These are phyloP conservation scores for Citropsis articulata DNA, from an alignment of 345 rosid species.

Conservation along the genomic window DNA sequence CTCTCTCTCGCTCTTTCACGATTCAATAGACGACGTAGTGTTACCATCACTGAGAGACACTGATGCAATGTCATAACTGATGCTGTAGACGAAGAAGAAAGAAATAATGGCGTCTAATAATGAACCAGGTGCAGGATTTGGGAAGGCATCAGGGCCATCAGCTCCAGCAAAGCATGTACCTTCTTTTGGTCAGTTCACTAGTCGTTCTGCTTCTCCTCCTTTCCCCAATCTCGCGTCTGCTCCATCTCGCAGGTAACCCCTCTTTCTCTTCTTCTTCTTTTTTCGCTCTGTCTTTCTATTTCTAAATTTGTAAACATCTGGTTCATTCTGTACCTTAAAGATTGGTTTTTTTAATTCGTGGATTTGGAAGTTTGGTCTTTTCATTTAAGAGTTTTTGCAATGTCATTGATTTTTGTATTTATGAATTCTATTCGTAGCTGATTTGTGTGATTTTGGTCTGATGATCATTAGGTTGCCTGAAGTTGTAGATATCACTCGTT, in stretches of 20 bases:
- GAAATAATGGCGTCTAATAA: constrained; percentile 23
- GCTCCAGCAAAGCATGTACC: constrained; percentile 17
- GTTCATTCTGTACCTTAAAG: not conserved
- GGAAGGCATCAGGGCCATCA: constrained; percentile 46
- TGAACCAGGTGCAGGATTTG: constrained; percentile 30
- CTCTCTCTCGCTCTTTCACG: not conserved
- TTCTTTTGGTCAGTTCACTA: constrained; percentile 23
- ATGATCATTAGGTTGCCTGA: not conserved
- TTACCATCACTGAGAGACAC: not conserved
- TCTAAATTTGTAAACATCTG: not conserved
- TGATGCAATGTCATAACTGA: not conserved
- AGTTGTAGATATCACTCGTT: not conserved
- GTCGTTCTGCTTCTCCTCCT: constrained; percentile 27
- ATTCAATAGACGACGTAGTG: not conserved
- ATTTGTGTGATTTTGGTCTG: not conserved
- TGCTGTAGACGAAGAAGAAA: constrained; percentile 2
- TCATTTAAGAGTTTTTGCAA: not conserved
- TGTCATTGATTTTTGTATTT: not conserved
- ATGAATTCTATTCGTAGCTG: not conserved
- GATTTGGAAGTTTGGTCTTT: not conserved
- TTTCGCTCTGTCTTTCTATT: not conserved
- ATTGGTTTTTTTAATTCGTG: not conserved
- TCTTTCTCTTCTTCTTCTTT: not conserved
- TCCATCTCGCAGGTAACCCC: constrained; percentile 26
- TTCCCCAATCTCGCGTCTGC: constrained; percentile 16